Base-by-base conservation (phyloP, 768 basidiomycete genomes). In the Leccinum ochraceum region DNA sequence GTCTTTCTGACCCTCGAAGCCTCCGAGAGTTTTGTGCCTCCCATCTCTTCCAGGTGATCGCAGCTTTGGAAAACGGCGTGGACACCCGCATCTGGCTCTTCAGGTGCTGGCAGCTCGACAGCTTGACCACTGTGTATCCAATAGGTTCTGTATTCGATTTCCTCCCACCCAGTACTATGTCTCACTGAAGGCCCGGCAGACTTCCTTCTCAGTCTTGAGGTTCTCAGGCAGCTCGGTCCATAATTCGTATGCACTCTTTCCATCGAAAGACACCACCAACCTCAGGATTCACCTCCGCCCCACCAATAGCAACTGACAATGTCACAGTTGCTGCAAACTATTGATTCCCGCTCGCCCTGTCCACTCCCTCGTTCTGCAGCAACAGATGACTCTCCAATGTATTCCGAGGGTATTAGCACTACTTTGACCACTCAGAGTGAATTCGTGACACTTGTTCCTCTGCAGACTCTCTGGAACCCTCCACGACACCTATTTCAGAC, bases 141-240 rank as follows among this genome's bases (percentile, higher is more conserved):
- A 66, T 59, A 32, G 54, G 62, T 61, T 36, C 6, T n/a, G 26
- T 4, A 14, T 34, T 13, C 20, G 17, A 13, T 7, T 24, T 20
- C 26, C 44, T 22, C 14, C 48, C 4, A 14, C n/a, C 50, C 3
- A 16, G 28, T 2, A 34, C 32, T 34, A 4, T 48, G 42, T 32
- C 53, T 39, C 53, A 61, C 22, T 46, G 36, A 48, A 32, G 22
- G 34, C 37, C 36, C 9, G 28, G 34, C 7, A 67, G 57, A 24
- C 54, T 20, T 26, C 52, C 4, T 32, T 60, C 52, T 52, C 46
- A n/a, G 26, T 4, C 16, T 49, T 48, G 26, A 34, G 30, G 52
- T 55, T 59, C 55, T 57, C 49, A 48, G 51, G 17, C 26, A 20
- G 32, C 20, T 17, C 39, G 5, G 17, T 56, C 49, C 22, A 39